phyloP scores from a whole-genome alignment of 192 early-diverging fungal genomes.

The Rhizophagus clarus region DNA sequence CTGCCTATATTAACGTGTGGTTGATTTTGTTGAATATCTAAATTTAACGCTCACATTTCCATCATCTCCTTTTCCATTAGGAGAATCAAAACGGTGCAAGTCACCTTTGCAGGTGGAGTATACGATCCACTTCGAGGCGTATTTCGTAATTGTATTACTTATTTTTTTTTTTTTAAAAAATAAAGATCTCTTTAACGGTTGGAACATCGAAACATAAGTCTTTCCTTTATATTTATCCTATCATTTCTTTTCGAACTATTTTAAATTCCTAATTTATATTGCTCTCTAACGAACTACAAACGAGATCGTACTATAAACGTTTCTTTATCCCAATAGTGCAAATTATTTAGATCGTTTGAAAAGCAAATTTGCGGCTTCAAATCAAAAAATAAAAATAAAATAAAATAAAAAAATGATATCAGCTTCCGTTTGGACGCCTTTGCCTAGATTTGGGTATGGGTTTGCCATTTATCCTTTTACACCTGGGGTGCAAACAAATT shows the following conservation, averaged over 20 bases:
- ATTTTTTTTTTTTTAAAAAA: neutral
- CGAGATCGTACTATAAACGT: neutral
- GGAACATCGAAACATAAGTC: neutral
- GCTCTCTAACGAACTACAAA: neutral
- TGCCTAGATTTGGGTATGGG: constrained; percentile 50
- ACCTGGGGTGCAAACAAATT: constrained; percentile 30
- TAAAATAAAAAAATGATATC: neutral
- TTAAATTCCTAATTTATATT: neutral
- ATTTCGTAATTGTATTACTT: neutral
- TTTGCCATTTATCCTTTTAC: constrained; percentile 49
- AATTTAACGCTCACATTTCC: neutral
- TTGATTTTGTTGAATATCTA: neutral
- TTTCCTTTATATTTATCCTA: neutral
- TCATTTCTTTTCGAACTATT: neutral
- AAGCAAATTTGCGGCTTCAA: too few species aligned
- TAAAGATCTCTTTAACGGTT: neutral
- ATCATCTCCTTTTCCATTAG: neutral
- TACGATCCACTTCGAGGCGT: neutral
- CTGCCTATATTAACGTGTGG: neutral
- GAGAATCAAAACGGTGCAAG: constrained; percentile 10
- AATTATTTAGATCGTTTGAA: neutral
- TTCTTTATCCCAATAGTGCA: neutral
- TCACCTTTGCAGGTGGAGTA: constrained; percentile 22
- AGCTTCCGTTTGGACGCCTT: constrained; percentile 37
- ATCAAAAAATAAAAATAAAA: too few species aligned